Evolutionary conservation across 225 moss, liverwort and hornwort species (phyloP).

Genomic region (Marchantia paleacea): DNA sequence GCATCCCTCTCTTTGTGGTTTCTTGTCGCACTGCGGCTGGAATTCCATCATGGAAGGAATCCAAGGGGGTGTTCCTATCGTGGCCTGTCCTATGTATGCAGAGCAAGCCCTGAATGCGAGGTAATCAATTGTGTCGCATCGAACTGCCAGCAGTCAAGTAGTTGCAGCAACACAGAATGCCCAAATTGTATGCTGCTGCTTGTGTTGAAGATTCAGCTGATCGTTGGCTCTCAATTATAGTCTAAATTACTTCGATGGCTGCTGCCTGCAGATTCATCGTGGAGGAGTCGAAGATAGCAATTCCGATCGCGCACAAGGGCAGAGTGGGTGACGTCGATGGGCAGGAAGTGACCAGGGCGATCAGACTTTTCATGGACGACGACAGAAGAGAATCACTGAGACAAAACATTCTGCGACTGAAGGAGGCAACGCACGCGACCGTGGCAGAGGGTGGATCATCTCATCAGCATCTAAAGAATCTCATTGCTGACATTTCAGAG

Average conservation of each 20-base stretch:
- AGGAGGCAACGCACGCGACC: neutral
- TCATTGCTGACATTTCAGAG: neutral
- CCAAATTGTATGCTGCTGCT: neutral
- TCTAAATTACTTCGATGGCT: neutral
- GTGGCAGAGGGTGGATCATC: conserved; percentile 10
- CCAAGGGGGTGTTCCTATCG: conserved; percentile 34
- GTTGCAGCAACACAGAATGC: neutral
- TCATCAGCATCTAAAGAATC: neutral
- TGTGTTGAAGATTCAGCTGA: neutral
- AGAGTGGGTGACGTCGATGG: neutral
- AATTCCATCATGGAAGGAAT: conserved; percentile 34
- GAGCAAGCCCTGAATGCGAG: conserved; percentile 38
- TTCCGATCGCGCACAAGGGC: neutral
- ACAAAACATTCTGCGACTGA: neutral
- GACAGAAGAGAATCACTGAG: neutral
- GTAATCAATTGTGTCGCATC: no score
- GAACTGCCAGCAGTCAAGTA: no score
- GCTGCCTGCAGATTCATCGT: conserved; percentile 8
- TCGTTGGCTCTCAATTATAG: neutral
- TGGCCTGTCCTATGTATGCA: conserved; percentile 36
- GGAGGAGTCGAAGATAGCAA: neutral
- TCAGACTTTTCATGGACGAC: neutral
- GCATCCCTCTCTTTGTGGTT: conserved; percentile 35
- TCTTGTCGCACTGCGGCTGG: conserved; percentile 45
- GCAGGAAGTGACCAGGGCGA: neutral